Evolutionary conservation across 768 basidiomycete genomes (phyloP).

Genomic region (Gymnopilus dilepis): DNA sequence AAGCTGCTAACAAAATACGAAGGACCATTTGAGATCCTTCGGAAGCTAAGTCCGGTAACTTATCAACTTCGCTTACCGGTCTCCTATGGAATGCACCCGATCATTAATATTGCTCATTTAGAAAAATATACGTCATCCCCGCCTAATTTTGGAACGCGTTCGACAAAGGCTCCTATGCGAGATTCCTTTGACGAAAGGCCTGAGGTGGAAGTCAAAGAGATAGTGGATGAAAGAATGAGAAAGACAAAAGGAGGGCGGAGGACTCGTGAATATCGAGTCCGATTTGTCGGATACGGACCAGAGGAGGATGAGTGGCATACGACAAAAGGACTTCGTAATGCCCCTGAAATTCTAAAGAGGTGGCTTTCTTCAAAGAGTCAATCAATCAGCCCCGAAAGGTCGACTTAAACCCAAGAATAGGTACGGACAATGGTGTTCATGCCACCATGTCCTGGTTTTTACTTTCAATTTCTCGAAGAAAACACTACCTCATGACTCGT

Average conservation of each 20-base stretch:
- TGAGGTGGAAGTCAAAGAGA: conserved; percentile 10
- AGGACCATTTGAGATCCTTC: conserved; percentile 35
- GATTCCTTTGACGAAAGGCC: conserved; percentile 7
- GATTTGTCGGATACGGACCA: conserved; percentile 28
- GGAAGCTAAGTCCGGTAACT: conserved; percentile 32
- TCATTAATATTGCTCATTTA: conserved; percentile 39
- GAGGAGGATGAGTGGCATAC: conserved; percentile 32
- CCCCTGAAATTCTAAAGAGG: conserved; percentile 10
- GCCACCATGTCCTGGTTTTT: not conserved
- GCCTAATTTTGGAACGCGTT: conserved; percentile 24
- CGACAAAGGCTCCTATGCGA: not conserved
- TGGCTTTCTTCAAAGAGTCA: not conserved
- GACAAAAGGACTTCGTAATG: conserved; percentile 21
- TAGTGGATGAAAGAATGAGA: conserved; percentile 7
- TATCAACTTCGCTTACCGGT: conserved; percentile 35
- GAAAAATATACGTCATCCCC: conserved; percentile 30
- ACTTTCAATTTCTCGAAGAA: too few species aligned
- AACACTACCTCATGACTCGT: too few species aligned
- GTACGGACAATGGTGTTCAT: not conserved
- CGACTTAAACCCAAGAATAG: not conserved
- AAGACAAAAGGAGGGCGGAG: conserved; percentile 7
- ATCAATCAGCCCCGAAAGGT: not conserved
- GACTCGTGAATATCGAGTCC: conserved; percentile 20
- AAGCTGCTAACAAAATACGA: conserved; percentile 35
- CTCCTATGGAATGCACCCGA: conserved; percentile 35